Conservation (phyloP, 169 alveolate genomes). For the Plasmodium fragile region DNA sequence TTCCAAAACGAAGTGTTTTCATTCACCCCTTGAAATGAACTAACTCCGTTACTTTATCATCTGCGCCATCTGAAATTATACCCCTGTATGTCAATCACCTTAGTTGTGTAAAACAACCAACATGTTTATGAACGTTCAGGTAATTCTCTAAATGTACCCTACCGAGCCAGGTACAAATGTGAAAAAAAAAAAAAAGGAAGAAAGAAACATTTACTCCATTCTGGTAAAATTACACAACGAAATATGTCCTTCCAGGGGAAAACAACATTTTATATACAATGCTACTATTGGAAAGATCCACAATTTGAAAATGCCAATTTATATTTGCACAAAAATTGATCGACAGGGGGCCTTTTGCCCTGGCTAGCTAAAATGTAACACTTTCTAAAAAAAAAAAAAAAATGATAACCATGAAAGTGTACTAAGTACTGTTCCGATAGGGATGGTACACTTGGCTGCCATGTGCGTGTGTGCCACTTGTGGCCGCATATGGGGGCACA, state of each 20-base stretch:
- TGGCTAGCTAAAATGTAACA: background rate
- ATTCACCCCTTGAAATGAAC: background rate
- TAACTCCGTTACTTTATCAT: background rate
- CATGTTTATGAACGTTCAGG: background rate
- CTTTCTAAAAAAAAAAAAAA: background rate
- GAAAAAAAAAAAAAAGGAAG: background rate
- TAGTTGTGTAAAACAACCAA: background rate
- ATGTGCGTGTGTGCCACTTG: no score
- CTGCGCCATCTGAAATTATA: background rate
- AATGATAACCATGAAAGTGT: no score
- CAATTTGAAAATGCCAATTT: background rate
- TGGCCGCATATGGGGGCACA: no score
- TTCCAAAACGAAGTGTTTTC: background rate
- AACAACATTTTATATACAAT: background rate
- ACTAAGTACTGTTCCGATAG: no score
- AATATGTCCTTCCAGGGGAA: background rate
- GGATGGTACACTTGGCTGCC: no score
- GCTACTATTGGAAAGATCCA: background rate
- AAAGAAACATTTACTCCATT: background rate
- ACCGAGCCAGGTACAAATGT: background rate
- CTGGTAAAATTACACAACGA: background rate
- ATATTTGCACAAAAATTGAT: background rate
- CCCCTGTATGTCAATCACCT: background rate
- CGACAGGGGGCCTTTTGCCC: background rate
- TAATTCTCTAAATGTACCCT: background rate